Evolutionary conservation across 176 grass and related monocot species (phyloP), one percentile per base, ranked within the genome.

Genomic region (Aegilops sharonensis): DNA sequence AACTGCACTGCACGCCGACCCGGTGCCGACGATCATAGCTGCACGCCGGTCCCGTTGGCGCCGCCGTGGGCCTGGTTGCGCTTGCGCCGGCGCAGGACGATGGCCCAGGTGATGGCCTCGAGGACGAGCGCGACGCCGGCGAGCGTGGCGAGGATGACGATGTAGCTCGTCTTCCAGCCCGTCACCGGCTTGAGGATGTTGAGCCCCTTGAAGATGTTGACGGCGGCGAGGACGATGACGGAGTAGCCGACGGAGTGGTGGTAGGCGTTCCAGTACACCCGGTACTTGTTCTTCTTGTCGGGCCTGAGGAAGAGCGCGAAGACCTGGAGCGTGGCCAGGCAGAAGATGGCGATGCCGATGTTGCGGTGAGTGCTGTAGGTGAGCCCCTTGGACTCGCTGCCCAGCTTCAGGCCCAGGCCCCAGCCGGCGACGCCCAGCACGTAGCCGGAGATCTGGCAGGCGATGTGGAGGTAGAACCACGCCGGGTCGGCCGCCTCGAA

Each of bases 181-280:
- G 36, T 77, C 37, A 70, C 80, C 3, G 97, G 94, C 77, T 90
- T 80, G 66, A 99, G 82, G 85, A 99, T 97, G 78, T 92, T 15
- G 76, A 99, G 87, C 0, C 97, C 97, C 81, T 99, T 93, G 85
- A 99, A 99, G 72, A 97, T 93, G 89, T 99, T 99, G 67, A 93
- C 6, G 59, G 85, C 80, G 80, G 77, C 79, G 64, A 97, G 69
- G 42, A 91, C 0, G 77, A 99, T 93, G 10, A 93, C 92, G 15
- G 80, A 27, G 90, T 99, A 99, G 29, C 97, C 97, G 11, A 99
- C 83, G 31, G 85, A 52, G 75, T 89, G 82, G 83, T 99, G 97
- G 89, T 99, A 97, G 18, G 87, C 79, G 80, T 99, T 99, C 97
- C 97, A 99, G 89, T 97, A 99, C 5, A 90, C 5, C 60, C 97